Base-by-base conservation (phyloP, 768 basidiomycete genomes). In the Suillus clintonianus region DNA sequence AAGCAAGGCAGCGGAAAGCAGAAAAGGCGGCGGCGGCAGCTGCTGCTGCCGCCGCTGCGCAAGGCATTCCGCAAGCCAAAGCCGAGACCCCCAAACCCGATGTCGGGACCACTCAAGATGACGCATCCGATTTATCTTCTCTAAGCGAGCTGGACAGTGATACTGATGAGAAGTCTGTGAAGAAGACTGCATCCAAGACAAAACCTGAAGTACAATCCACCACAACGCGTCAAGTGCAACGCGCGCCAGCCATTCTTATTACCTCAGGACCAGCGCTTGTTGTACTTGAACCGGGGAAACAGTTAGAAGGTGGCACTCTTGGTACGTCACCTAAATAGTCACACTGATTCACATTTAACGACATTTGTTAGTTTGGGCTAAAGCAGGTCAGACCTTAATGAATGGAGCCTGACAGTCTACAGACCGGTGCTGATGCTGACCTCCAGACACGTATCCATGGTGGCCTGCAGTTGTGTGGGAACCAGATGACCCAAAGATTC, bases 391-490 rank as follows among this genome's bases (percentile, higher is more conserved):
- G 86, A 67, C 14, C 17, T 17, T 32, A 7, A 19, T 51, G 34
- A 32, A 30, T 19, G 7, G 7, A 51, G 27, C 30, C 3, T 10
- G 1, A 48, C 39, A 34, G 11, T 2, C 14, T 11, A 55, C 36
- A 34, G 9, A 2, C 14, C 10, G 17, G 9, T 4, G 2, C 5
- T 37, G 17, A 36, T 7, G 61, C n/a, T 75, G 60, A 70, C 10
- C 14, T 62, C n/a, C n/a, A 93, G 92, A 79, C 41, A 84, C 88
- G 0, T 95, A 81, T 69, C 95, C 95, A 1, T 96, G 89, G 88
- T 97, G 91, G 89, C 92, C 95, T 45, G 95, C 89, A 10, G 86
- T 91, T 10, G 83, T 95, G 17, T 89, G 83, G 59, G 86, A 88
- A 30, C 82, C 84, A 10, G 85, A 88, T 45, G 85, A 89, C 54